Base-by-base conservation (phyloP, 768 basidiomycete genomes). In the Panaeolus cyanescens region DNA sequence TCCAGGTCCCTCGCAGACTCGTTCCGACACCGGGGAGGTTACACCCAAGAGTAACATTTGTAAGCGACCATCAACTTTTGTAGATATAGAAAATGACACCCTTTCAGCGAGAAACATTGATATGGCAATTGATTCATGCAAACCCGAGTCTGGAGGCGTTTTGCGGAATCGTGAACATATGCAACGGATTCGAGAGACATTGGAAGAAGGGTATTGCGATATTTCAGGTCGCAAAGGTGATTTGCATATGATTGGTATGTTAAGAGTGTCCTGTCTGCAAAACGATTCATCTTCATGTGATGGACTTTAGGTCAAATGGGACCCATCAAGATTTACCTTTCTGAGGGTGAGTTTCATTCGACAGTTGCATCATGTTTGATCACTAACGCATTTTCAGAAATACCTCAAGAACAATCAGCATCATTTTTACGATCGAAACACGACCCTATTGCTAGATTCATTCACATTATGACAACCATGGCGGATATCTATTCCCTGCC, bases 191-290 rank as follows among this genome's bases (percentile, higher is more conserved):
- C 89, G 84, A 64, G 92, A 93, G 68, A 86, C 86, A 7, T 68
- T 90, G n/a, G 80, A 91, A 63, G 90, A 92, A 63, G 89, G 90
- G 2, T 95, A 94, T 68, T 94, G 93, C 64, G 93, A 95, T 71
- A 74, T 88, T 12, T 88, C 87, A 55, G 91, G 89, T 1, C 77
- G 82, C 42, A 78, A 79, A 17, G 84, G 83, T 7, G 83, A 92
- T 68, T 73, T 94, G 57, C 80, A 77, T 32, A 72, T 82, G 39
- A 77, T 88, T n/a, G 92, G 91, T 86, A 63, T 50, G 82, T 66
- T 39, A 39, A 22, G 31, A 20, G 32, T 28, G 17, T 39, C 53
- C 20, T 13, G 22, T 28, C 30, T 32, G 39, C 7, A 15, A 28
- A 28, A 4, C n/a, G 28, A 19, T 33, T 39, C 15, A 45, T 28